phyloP scores from a whole-genome alignment of 768 basidiomycete genomes.

The Lentinula boryana region DNA sequence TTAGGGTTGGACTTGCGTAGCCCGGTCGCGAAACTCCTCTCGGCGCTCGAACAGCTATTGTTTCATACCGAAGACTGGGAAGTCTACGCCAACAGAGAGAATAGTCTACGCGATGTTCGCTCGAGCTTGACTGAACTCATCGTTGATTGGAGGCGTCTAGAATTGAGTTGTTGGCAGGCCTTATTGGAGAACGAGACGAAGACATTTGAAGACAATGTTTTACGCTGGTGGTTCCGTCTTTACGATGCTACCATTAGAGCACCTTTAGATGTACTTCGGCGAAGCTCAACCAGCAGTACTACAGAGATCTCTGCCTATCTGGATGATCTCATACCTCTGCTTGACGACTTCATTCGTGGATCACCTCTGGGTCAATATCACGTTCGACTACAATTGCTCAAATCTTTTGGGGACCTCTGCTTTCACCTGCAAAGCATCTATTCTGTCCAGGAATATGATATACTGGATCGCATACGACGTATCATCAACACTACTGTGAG shows the following conservation, averaged over 20 bases:
- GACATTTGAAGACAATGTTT: conserved; percentile 41
- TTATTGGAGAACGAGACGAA: conserved; percentile 69
- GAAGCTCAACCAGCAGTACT: conserved; percentile 23
- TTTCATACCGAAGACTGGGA: conserved; percentile 95
- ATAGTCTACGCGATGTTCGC: conserved; percentile 66
- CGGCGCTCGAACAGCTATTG: conserved; percentile 80
- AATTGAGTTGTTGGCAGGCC: conserved; percentile 81
- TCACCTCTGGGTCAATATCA: conserved; percentile 84
- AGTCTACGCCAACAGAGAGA: conserved; percentile 88
- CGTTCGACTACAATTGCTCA: conserved; percentile 59
- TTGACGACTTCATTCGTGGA: conserved; percentile 72
- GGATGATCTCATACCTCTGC: conserved; percentile 60
- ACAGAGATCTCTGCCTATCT: conserved; percentile 47
- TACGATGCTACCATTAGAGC: conserved; percentile 77
- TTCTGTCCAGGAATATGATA: conserved; percentile 17
- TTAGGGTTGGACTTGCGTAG: conserved; percentile 55
- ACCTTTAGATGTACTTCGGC: conserved; percentile 38
- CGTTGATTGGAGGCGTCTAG: conserved; percentile 86
- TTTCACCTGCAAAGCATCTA: conserved; percentile 27
- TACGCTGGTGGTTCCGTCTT: conserved; percentile 86
- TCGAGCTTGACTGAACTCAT: conserved; percentile 64
- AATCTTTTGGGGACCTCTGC: conserved; percentile 57
- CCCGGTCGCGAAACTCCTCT: conserved; percentile 77
- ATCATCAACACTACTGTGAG: conserved; percentile 56
- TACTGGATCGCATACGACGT: conserved; percentile 44